Evolutionary conservation across 352 stramenopile species (phyloP).

Genomic region (Globisporangium viniferum): DNA sequence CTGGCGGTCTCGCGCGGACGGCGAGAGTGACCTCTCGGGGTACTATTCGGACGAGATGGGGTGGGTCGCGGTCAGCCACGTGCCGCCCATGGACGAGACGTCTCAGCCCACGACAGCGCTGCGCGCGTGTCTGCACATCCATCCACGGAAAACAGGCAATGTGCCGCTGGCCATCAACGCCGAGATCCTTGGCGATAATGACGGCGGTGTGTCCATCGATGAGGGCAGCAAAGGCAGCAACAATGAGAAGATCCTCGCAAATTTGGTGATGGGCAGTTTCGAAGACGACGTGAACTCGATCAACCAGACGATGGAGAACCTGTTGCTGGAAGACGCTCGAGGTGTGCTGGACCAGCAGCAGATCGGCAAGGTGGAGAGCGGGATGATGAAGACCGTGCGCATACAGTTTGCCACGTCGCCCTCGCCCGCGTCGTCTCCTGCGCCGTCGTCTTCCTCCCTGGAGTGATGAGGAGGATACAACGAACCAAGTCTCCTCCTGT

Average conservation of each 20-base stretch:
- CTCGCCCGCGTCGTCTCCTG: neutral
- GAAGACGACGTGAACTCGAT: slow-evolving; percentile 23
- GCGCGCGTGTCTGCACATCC: slow-evolving; percentile 15
- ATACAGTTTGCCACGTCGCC: neutral
- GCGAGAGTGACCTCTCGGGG: slow-evolving; percentile 11
- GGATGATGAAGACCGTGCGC: neutral
- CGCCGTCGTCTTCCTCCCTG: neutral
- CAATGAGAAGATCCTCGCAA: neutral
- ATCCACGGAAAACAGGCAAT: neutral
- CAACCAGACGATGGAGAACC: slow-evolving; percentile 17
- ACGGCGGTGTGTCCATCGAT: neutral
- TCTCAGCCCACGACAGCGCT: slow-evolving; percentile 5
- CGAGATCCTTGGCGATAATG: neutral
- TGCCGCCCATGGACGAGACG: slow-evolving; percentile 2
- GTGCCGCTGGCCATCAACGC: neutral
- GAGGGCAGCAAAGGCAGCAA: neutral
- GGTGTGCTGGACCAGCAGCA: neutral
- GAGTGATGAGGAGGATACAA: neutral
- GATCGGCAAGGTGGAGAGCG: neutral
- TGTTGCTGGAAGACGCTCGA: slow-evolving; percentile 10
- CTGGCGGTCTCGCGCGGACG: slow-evolving; percentile 16
- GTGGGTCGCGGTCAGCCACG: slow-evolving; percentile 12
- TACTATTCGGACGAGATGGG: slow-evolving; percentile 13
- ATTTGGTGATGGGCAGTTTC: slow-evolving; percentile 12
- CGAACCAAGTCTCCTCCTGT: neutral